Conservation (phyloP, 2,329 filamentous ascomycete genomes). For the Trichoderma sp. region DNA sequence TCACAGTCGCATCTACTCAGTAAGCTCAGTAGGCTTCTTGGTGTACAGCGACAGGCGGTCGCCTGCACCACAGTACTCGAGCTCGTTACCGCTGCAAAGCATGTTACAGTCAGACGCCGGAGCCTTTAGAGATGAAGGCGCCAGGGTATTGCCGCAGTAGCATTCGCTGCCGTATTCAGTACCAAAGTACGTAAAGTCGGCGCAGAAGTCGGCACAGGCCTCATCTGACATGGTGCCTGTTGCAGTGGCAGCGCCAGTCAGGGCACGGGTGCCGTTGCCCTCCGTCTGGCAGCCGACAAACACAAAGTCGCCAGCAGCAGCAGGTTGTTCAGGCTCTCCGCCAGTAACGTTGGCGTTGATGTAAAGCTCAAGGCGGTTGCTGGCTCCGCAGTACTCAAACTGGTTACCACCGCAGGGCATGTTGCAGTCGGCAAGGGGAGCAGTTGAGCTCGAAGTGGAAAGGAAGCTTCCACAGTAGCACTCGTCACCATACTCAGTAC, state of each 20-base stretch:
- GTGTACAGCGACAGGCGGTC: slow-evolving; percentile 38
- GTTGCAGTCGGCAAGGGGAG: slow-evolving; percentile 33
- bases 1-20: background rate
- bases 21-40: slow-evolving; percentile 21
- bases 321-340: slow-evolving; percentile 32
- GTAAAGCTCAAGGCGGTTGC: slow-evolving; percentile 36
- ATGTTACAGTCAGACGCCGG: slow-evolving; percentile 38
- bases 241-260: slow-evolving; percentile 27
- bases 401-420: slow-evolving; percentile 35
- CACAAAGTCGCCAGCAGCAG: slow-evolving; percentile 32
- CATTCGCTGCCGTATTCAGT: slow-evolving; percentile 40
- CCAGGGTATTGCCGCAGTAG: slow-evolving; percentile 36
- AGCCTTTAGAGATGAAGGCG: slow-evolving; percentile 29
- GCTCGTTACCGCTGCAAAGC: slow-evolving; percentile 38
- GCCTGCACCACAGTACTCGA: slow-evolving; percentile 41
- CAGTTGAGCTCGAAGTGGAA: slow-evolving; percentile 27
- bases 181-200: slow-evolving; percentile 33
- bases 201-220: slow-evolving; percentile 34
- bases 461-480: slow-evolving; percentile 40
- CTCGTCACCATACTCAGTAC: slow-evolving; percentile 39
- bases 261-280: slow-evolving; percentile 33
- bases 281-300: slow-evolving; percentile 40
- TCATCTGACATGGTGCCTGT: slow-evolving; percentile 34
- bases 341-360: slow-evolving; percentile 28
- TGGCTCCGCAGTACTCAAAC: slow-evolving; percentile 35